Percentiles rank a stretch among this genome's conserved stretches.
These are phyloP conservation scores for Schizochytrium sp. DNA, from an alignment of 108 stramenopile genomes.

Conservation along the genomic window DNA sequence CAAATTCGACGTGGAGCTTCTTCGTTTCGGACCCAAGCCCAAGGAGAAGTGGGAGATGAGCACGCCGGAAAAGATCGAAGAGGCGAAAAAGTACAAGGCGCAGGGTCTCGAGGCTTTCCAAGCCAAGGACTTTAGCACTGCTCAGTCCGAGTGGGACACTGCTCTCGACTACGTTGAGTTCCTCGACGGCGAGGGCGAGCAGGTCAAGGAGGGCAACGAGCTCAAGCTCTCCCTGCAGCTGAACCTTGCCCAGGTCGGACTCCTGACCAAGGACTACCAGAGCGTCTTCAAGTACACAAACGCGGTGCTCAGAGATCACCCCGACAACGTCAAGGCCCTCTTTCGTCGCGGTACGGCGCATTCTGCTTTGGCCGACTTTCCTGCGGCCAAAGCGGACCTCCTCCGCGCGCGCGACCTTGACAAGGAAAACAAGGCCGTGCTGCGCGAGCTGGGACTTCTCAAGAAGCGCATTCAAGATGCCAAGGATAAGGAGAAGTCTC, in stretches of 20 bases:
- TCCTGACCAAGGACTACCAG: neutral
- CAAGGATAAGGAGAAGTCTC: neutral
- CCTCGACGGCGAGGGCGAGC: neutral
- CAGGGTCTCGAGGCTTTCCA: neutral
- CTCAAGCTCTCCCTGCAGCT: neutral
- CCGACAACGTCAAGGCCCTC: conserved; percentile 7
- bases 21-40: conserved; percentile 71
- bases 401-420: neutral
- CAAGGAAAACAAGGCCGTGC: neutral
- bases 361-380: neutral
- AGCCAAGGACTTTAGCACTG: neutral
- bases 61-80: neutral
- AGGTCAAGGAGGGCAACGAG: neutral
- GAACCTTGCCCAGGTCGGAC: neutral
- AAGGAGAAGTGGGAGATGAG: conserved; percentile 62
- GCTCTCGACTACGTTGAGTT: neutral
- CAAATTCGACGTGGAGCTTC: conserved; percentile 86
- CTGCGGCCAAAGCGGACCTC: neutral
- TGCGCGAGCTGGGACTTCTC: neutral
- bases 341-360: neutral
- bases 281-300: neutral
- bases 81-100: neutral
- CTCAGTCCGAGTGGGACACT: neutral
- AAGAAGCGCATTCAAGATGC: conserved; percentile 7
- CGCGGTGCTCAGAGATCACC: neutral